Conservation (phyloP, 768 basidiomycete genomes). For the Mrakia gelida region DNA sequence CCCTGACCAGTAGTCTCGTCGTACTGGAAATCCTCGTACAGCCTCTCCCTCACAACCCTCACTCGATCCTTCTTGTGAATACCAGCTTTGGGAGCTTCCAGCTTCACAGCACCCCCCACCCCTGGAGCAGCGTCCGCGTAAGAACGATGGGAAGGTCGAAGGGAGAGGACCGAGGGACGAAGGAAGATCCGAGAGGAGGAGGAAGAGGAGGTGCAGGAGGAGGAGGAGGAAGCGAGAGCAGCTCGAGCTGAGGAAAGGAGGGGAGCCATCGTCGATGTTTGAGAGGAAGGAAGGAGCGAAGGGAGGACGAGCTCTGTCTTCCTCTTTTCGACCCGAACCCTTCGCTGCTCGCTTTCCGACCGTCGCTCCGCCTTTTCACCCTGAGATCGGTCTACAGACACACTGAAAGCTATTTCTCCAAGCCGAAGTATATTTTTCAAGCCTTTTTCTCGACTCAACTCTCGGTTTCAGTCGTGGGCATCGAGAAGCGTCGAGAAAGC, state of each 20-base stretch:
- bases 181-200: not conserved
- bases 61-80: not conserved
- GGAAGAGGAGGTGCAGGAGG: not conserved
- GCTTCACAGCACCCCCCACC: not conserved
- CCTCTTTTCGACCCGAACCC: too few relatives aligned
- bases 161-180: not conserved
- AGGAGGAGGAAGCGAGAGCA: not conserved
- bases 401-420: too few relatives aligned
- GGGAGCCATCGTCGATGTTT: conserved; percentile 3
- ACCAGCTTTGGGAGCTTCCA: not conserved
- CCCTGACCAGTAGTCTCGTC: conserved; percentile 29
- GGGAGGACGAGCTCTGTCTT: too few relatives aligned
- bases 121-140: not conserved
- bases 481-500: too few relatives aligned
- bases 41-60: not conserved
- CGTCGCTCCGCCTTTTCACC: too few relatives aligned
- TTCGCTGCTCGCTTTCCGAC: too few relatives aligned
- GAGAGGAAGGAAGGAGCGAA: not conserved
- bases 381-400: too few relatives aligned
- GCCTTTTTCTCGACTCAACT: too few relatives aligned
- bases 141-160: not conserved
- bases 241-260: conserved; percentile 7
- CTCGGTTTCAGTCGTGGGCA: too few relatives aligned
- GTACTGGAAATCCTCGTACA: conserved; percentile 30
- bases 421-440: too few relatives aligned